Evolutionary conservation across 129 eudicot species (phyloP).

Genomic region (Ambrosia artemisiifolia): DNA sequence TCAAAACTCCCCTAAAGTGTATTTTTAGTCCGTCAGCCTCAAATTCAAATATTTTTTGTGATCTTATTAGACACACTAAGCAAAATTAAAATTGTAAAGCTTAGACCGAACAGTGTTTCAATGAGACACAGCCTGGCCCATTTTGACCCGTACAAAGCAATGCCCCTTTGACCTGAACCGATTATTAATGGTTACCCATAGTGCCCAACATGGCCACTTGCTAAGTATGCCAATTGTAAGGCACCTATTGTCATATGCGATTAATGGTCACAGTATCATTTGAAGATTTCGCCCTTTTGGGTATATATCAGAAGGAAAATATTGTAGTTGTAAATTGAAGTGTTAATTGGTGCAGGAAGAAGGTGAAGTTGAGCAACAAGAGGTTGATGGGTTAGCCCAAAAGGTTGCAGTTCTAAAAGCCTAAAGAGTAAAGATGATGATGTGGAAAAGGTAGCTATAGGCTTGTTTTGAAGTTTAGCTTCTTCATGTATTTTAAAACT

Average conservation of each 20-base stretch:
- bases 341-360: slow-evolving; percentile 50
- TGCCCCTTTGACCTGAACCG: not conserved
- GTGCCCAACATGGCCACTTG: not conserved
- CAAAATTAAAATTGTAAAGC: not conserved
- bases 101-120: not conserved
- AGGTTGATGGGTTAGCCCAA: slow-evolving; percentile 57
- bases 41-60: not conserved
- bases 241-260: not conserved
- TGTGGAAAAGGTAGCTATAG: slow-evolving; percentile 10
- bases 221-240: not conserved
- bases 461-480: slow-evolving; percentile 6
- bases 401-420: slow-evolving; percentile 44
- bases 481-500: not conserved
- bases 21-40: not conserved
- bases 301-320: not conserved
- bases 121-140: not conserved
- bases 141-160: not conserved
- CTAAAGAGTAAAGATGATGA: slow-evolving; percentile 22
- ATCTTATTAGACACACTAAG: not conserved
- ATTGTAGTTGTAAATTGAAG: not conserved
- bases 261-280: not conserved
- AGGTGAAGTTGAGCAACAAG: slow-evolving; percentile 40
- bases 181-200: not conserved
- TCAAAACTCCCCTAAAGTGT: not conserved
- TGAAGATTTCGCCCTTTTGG: not conserved